These are phyloP conservation scores for Mrakia hoshinonis DNA, from an alignment of 768 basidiomycete genomes.

Conservation along the genomic window DNA sequence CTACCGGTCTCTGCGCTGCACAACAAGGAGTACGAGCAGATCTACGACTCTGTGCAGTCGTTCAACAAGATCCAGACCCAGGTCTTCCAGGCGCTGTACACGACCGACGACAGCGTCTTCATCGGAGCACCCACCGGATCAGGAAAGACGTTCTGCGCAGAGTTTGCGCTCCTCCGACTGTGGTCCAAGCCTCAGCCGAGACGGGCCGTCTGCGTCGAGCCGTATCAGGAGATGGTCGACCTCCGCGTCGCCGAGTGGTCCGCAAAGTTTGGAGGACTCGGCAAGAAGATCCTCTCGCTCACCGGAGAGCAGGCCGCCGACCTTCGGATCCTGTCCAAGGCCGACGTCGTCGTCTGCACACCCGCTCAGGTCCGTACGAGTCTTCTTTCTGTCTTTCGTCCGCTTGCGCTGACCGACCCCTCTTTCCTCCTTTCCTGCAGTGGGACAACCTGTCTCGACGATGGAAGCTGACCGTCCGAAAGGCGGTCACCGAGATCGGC, in stretches of 20 bases:
- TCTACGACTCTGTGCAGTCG: conserved; percentile 71
- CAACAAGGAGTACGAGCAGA: conserved; percentile 80
- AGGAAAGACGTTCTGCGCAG: conserved; percentile 95
- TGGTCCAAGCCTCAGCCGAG: conserved; percentile 80
- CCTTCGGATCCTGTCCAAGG: conserved; percentile 76
- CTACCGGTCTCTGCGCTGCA: conserved; percentile 84
- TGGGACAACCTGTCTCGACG: conserved; percentile 92
- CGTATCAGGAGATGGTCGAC: conserved; percentile 96
- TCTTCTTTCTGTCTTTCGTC: conserved; percentile 3
- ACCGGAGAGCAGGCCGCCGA: conserved; percentile 94
- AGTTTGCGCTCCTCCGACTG: conserved; percentile 86
- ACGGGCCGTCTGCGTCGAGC: conserved; percentile 88
- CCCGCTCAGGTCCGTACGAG: conserved; percentile 64
- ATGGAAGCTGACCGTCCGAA: conserved; percentile 74
- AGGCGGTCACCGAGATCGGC: conserved; percentile 89
- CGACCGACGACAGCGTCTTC: conserved; percentile 91
- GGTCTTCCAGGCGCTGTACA: conserved; percentile 96
- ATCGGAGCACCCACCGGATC: conserved; percentile 94
- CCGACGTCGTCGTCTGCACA: conserved; percentile 85
- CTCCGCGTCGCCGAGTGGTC: conserved; percentile 80
- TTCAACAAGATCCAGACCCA: conserved; percentile 99
- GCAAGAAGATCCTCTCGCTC: conserved; percentile 85
- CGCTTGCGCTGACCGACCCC: not conserved
- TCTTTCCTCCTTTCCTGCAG: conserved; percentile 42
- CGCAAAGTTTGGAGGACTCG: conserved; percentile 66